Conservation (phyloP, 148 eudicot genomes). For the Silene uniflora region DNA sequence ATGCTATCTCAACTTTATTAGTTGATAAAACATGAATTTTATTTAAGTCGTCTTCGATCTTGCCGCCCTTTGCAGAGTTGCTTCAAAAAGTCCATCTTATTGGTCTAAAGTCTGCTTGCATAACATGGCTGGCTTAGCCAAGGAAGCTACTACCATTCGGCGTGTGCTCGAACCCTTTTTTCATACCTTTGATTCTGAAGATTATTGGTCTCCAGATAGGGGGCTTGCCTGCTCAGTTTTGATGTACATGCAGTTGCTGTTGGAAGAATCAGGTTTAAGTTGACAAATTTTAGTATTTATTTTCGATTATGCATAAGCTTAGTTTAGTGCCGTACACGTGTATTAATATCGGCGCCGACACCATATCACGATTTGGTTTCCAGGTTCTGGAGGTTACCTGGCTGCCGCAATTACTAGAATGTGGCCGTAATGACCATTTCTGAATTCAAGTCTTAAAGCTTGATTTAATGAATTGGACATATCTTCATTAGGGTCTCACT, state of each 20-base stretch:
- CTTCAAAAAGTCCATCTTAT: slow-evolving; percentile 69
- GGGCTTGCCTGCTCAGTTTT: slow-evolving; percentile 72
- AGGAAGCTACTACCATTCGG: slow-evolving; percentile 80
- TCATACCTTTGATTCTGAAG: slow-evolving; percentile 65
- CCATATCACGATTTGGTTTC: not conserved
- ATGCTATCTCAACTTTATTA: not conserved
- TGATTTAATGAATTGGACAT: not conserved
- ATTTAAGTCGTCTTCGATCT: slow-evolving; percentile 13
- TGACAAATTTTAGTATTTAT: not conserved
- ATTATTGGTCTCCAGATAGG: slow-evolving; percentile 67
- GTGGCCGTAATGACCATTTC: not conserved
- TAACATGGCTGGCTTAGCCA: slow-evolving; percentile 75
- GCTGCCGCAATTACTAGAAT: not conserved
- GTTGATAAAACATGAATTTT: not conserved
- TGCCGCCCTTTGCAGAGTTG: slow-evolving; percentile 38
- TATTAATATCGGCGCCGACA: not conserved
- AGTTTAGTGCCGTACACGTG: not conserved
- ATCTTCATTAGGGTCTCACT: slow-evolving; percentile 11
- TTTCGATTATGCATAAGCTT: not conserved
- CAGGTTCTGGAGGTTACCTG: not conserved
- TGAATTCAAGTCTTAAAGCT: not conserved
- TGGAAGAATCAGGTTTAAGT: slow-evolving; percentile 77
- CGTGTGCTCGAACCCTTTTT: slow-evolving; percentile 89
- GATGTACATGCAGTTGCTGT: slow-evolving; percentile 55
- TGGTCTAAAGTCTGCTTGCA: slow-evolving; percentile 85